A percentile compares a stretch with the other conserved stretches of the same genome.
phyloP scores from a whole-genome alignment of 352 stramenopile genomes.

The Achlya hypogyna region DNA sequence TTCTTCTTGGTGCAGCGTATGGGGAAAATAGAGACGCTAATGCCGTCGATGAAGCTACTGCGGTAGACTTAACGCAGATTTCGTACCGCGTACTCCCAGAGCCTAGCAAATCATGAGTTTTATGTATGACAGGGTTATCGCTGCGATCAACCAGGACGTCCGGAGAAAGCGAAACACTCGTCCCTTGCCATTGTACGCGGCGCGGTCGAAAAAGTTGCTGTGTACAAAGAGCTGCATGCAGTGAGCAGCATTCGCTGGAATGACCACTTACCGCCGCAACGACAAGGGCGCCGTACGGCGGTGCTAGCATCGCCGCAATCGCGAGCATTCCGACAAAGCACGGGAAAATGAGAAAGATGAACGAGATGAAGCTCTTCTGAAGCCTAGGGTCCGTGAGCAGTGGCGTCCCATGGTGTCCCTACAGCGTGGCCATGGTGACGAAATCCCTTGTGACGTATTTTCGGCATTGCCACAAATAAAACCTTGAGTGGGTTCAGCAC shows the following conservation, averaged over 20 bases:
- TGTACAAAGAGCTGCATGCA: not conserved
- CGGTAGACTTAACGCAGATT: not conserved
- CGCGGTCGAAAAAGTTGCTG: conserved; percentile 26
- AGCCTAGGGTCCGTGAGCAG: not conserved
- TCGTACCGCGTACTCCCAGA: conserved; percentile 25
- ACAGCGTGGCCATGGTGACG: not conserved
- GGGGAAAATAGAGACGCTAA: conserved; percentile 34
- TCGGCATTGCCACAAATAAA: no score
- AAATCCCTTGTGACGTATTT: not conserved
- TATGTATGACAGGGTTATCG: not conserved
- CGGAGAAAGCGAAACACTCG: conserved; percentile 27
- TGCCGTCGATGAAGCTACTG: not conserved
- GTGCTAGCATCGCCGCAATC: not conserved
- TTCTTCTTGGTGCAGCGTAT: conserved; percentile 34
- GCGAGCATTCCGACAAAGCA: not conserved
- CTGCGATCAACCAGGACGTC: conserved; percentile 23
- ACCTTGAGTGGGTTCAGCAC: no score
- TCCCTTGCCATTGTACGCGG: conserved; percentile 36
- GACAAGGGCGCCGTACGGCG: not conserved
- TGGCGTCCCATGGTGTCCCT: not conserved
- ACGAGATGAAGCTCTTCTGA: not conserved
- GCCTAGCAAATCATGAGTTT: conserved; percentile 21
- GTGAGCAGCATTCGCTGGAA: not conserved
- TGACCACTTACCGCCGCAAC: not conserved
- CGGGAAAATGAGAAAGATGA: not conserved